These are phyloP conservation scores for Dactylellina leptospora DNA, from an alignment of 2,329 filamentous ascomycete genomes.

Conservation along the genomic window DNA sequence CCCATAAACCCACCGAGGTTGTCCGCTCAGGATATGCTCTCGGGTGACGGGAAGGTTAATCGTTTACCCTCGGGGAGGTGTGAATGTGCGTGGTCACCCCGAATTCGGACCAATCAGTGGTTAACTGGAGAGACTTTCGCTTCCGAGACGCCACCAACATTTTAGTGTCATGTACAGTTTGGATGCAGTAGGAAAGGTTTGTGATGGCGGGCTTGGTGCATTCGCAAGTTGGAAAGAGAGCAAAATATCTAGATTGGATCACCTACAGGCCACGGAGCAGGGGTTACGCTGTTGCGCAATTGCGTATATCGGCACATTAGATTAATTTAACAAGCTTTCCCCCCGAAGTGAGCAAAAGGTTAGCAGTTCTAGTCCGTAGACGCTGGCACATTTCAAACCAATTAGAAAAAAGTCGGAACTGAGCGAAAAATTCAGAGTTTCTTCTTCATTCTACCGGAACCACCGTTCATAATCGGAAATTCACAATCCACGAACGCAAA, in stretches of 20 bases:
- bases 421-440: not conserved
- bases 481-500: not conserved
- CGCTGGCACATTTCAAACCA: slow-evolving; percentile 8
- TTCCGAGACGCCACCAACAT: slow-evolving; percentile 52
- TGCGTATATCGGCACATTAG: no score
- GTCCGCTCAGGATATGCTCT: slow-evolving; percentile 13
- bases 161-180: slow-evolving; percentile 44
- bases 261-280: slow-evolving; percentile 15
- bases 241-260: slow-evolving; percentile 38
- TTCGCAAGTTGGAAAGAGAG: slow-evolving; percentile 20
- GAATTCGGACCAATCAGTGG: slow-evolving; percentile 28
- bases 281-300: slow-evolving; percentile 39
- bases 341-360: no score
- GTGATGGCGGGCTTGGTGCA: slow-evolving; percentile 27
- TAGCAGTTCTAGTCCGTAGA: slow-evolving; percentile 4
- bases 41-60: slow-evolving; percentile 40
- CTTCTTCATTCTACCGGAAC: slow-evolving; percentile 6
- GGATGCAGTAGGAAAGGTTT: slow-evolving; percentile 38
- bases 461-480: not conserved
- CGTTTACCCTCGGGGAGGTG: slow-evolving; percentile 9
- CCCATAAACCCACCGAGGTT: slow-evolving; percentile 17
- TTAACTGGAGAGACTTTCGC: slow-evolving; percentile 20
- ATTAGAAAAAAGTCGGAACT: no score
- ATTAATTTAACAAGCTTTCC: no score
- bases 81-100: slow-evolving; percentile 31